Percentiles rank a stretch among this genome's conserved stretches.
phyloP scores from a whole-genome alignment of 768 basidiomycete genomes.

The Bullera alba region DNA sequence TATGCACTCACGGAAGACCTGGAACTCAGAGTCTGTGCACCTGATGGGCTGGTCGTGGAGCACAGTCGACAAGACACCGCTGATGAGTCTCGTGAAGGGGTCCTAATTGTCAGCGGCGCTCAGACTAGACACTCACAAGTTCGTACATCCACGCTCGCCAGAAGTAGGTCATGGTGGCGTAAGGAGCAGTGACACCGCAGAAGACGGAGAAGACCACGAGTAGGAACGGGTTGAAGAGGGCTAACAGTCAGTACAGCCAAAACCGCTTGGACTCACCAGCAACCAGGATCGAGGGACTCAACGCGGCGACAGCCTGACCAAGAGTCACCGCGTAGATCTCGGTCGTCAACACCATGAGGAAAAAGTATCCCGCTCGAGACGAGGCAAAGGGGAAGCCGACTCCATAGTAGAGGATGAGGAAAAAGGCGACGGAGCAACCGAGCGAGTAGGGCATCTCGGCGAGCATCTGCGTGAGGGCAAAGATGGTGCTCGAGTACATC shows the following conservation, averaged over 20 bases:
- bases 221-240: constrained; percentile 72
- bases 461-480: constrained; percentile 71
- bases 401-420: constrained; percentile 51
- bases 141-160: constrained; percentile 76
- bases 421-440: constrained; percentile 66
- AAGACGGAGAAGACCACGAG: constrained; percentile 59
- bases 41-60: constrained; percentile 62
- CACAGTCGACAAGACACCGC: constrained; percentile 63
- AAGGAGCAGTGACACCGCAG: constrained; percentile 53
- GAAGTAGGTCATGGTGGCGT: constrained; percentile 55
- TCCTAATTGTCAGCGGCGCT: constrained; percentile 7
- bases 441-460: constrained; percentile 61
- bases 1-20: constrained; percentile 26
- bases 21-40: constrained; percentile 42
- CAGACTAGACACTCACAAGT: constrained; percentile 4
- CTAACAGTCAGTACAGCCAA: too few relatives aligned
- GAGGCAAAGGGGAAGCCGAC: constrained; percentile 40
- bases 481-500: constrained; percentile 79
- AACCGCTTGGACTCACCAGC: too few relatives aligned
- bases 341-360: constrained; percentile 56
- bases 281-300: constrained; percentile 69
- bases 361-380: constrained; percentile 42
- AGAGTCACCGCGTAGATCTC: constrained; percentile 67
- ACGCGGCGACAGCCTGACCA: constrained; percentile 59
- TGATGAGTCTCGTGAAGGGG: constrained; percentile 34